Evolutionary conservation across 495 filamentous ascomycete species (phyloP).

Genomic region (Podospora pseudopauciseta): DNA sequence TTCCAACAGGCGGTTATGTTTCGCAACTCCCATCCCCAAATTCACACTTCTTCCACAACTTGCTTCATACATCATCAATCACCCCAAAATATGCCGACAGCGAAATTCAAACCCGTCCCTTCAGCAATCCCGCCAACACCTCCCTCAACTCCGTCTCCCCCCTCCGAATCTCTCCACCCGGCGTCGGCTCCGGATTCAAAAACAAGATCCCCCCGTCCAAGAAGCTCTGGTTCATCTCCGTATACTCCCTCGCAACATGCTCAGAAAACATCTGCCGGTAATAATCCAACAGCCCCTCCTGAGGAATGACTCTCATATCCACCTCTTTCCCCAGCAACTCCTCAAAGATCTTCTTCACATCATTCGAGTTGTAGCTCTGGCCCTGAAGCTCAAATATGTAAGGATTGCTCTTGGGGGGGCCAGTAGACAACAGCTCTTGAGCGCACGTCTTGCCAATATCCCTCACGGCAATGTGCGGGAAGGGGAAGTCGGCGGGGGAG

Average conservation of each 20-base stretch:
- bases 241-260: constrained; percentile 15
- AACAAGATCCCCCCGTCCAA: constrained; percentile 24
- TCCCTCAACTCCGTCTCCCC: constrained; percentile 20
- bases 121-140: constrained; percentile 4
- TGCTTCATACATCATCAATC: too few relatives aligned
- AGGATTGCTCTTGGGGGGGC: constrained; percentile 10
- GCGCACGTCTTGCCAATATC: constrained; percentile 25
- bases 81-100: too few relatives aligned
- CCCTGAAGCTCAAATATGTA: constrained; percentile 25
- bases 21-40: too few relatives aligned
- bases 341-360: constrained; percentile 25
- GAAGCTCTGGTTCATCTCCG: constrained; percentile 22
- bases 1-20: too few relatives aligned
- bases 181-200: constrained; percentile 20
- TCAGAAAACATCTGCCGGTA: constrained; percentile 23
- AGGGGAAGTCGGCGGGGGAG: constrained; percentile 12
- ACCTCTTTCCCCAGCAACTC: constrained; percentile 19
- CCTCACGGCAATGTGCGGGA: constrained; percentile 20
- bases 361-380: constrained; percentile 16
- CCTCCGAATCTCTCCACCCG: constrained; percentile 1
- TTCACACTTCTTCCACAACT: too few relatives aligned
- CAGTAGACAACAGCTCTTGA: constrained; percentile 15
- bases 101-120: background rate
- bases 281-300: constrained; percentile 22
- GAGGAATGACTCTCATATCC: constrained; percentile 18